Conservation (phyloP, 1,139 yeast species). For the Candida tetrigidarum region DNA sequence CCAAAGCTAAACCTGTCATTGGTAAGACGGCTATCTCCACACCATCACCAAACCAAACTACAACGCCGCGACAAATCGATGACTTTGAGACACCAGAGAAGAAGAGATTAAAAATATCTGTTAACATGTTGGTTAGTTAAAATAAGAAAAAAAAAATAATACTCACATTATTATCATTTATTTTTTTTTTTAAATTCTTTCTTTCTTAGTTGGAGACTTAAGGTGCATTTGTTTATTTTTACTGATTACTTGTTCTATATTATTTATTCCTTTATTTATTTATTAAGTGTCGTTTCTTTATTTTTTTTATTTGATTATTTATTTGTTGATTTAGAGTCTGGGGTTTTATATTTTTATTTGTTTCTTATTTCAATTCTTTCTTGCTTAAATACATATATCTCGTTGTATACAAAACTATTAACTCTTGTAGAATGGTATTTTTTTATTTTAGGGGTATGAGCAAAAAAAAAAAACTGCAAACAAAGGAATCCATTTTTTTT, state of each 20-base stretch:
- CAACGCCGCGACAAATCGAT: conserved; percentile 8
- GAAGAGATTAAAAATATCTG: conserved; percentile 47
- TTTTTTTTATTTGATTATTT: background rate
- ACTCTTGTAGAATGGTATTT: too few species aligned
- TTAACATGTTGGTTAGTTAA: conserved; percentile 49
- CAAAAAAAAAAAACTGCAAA: too few species aligned
- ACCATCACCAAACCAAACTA: conserved; percentile 1
- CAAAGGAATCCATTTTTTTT: too few species aligned
- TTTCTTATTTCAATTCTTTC: background rate
- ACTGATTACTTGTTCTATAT: background rate
- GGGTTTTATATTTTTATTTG: conserved; percentile 1
- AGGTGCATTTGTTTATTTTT: background rate
- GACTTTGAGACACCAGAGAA: conserved; percentile 34
- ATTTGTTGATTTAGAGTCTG: background rate
- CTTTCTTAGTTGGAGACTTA: too few species aligned
- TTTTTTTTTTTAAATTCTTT: too few species aligned
- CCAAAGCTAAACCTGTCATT: conserved; percentile 5
- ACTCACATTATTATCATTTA: background rate
- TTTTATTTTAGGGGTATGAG: too few species aligned
- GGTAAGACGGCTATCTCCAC: conserved; percentile 2
- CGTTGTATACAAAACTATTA: background rate
- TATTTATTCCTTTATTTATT: conserved; percentile 5
- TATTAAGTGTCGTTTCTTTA: background rate
- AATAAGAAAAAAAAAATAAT: background rate
- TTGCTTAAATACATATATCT: background rate